phyloP scores from a whole-genome alignment of 495 filamentous ascomycete genomes.

The Neurospora sublineolata region DNA sequence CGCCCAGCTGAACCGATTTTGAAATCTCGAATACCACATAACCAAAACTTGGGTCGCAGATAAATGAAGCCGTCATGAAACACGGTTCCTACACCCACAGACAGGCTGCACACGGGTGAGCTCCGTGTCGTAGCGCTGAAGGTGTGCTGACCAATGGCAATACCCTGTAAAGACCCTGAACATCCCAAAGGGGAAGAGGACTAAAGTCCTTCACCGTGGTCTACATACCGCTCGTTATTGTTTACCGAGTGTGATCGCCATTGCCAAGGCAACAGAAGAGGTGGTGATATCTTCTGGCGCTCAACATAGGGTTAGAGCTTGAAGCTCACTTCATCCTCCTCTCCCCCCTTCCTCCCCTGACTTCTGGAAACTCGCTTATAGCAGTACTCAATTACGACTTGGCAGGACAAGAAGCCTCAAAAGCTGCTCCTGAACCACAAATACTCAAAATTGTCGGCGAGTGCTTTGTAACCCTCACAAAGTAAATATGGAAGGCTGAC shows the following conservation, averaged over 20 bases:
- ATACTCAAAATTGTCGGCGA: neutral
- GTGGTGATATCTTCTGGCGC: neutral
- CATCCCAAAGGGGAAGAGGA: neutral
- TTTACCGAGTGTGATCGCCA: neutral
- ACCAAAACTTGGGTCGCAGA: neutral
- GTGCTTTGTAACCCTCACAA: neutral
- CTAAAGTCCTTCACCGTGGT: neutral
- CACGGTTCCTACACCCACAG: neutral
- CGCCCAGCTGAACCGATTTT: neutral
- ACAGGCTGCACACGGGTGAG: neutral
- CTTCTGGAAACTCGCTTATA: neutral
- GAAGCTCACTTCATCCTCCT: neutral
- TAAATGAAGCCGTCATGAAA: neutral
- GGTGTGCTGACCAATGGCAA: neutral
- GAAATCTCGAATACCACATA: neutral
- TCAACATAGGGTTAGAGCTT: neutral
- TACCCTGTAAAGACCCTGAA: neutral
- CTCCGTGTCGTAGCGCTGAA: neutral
- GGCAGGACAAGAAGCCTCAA: neutral
- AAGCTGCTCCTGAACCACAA: neutral
- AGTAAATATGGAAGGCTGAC: neutral
- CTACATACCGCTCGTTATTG: neutral
- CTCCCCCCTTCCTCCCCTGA: neutral
- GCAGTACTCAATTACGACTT: neutral
- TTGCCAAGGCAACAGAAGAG: neutral